Evolutionary conservation across 2,329 filamentous ascomycete genomes (phyloP), one percentile per base, ranked within the genome.

Genomic region (Chaetomiaceae sp.): DNA sequence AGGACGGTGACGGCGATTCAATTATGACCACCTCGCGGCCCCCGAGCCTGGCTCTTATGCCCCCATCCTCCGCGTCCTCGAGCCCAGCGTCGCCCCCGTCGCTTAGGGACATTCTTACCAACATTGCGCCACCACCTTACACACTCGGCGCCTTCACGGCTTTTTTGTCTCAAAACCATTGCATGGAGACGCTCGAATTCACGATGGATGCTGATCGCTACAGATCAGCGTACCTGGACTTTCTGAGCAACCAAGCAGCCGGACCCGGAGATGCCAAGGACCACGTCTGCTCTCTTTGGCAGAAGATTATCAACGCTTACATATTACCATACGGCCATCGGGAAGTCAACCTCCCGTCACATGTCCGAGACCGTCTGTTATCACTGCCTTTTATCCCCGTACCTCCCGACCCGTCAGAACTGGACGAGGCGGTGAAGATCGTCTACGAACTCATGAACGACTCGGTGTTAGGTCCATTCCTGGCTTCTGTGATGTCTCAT

Each of bases 371-470:
- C 67, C 81, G 81, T 32, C 77, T 99, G 20, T 76, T 97, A 30
- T 76, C 76, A 37, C 76, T 87, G 36, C 78, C 82, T 7, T 76
- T 75, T 55, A 71, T 78, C 13, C 69, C 74, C 1, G 73, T 76
- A 0, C 90, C 92, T 6, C 86, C 86, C 5, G 73, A 82, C 54
- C 91, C 94, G 1, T 81, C 85, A 36, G 81, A 84, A 50, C 76
- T 99, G 14, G 87, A 95, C 55, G 81, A 88, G 46, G 90, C 94
- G 18, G 87, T 95, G 21, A 80, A 81, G 57, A 95, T 96, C 56
- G 89, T 96, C 36, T 91, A 92, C 68, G 94, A 97, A 62, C 76
- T 99, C 51, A 97, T 99, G 91, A 95, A 96, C 64, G 94, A 97
- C 67, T 96, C 91, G 3, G 89, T 97, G 0, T 77, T 97, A 47